These are phyloP conservation scores for Xylaria nigripes DNA, from an alignment of 495 filamentous ascomycete genomes.

Conservation along the genomic window DNA sequence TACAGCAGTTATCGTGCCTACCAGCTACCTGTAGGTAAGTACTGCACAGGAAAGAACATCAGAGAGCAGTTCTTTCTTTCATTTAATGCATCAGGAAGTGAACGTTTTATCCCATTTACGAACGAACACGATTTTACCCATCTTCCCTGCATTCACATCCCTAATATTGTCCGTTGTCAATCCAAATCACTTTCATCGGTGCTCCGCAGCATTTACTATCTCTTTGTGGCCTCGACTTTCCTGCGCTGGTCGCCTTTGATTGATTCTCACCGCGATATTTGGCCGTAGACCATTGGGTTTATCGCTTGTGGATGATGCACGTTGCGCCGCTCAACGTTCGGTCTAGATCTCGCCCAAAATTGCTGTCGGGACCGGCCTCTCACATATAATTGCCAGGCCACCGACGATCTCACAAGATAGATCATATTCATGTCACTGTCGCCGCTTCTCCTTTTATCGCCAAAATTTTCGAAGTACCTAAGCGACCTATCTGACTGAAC, in stretches of 20 bases:
- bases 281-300: not conserved
- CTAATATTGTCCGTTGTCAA: no score
- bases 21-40: no score
- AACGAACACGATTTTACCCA: no score
- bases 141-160: no score
- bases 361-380: not conserved
- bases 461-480: not conserved
- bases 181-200: not conserved
- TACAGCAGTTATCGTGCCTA: not conserved
- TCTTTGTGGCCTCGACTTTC: not conserved
- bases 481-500: not conserved
- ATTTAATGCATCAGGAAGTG: no score
- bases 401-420: not conserved
- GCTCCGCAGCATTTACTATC: not conserved
- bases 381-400: not conserved
- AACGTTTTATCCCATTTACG: no score
- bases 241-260: constrained; percentile 7
- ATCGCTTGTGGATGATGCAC: not conserved
- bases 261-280: not conserved
- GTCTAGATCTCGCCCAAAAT: not conserved
- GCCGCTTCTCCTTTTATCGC: not conserved
- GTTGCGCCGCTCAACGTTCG: not conserved
- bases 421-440: not conserved
- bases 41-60: no score
- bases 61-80: no score